Evolutionary conservation across 1,284 basidiomycete species (phyloP).

Genomic region (Pseudozyma thailandica): DNA sequence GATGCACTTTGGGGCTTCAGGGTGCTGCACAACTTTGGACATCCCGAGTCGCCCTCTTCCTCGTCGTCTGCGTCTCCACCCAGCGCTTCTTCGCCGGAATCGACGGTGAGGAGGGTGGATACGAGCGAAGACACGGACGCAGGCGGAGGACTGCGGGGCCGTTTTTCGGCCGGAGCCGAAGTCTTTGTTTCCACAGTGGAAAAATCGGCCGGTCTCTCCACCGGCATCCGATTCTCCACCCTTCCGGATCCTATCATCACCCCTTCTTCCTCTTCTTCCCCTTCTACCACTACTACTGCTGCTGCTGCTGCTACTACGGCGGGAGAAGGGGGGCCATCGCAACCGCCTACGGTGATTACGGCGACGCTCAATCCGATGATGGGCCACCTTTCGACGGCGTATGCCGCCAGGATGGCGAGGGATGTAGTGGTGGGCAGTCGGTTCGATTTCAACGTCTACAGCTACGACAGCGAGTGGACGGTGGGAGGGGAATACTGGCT

Average conservation of each 20-base stretch:
- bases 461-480: constrained; percentile 94
- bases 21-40: constrained; percentile 88
- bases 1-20: constrained; percentile 91
- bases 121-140: constrained; percentile 70
- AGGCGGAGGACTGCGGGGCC: constrained; percentile 82
- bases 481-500: constrained; percentile 72
- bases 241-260: constrained; percentile 75
- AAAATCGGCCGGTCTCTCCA: constrained; percentile 91
- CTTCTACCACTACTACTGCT: no score
- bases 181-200: constrained; percentile 93
- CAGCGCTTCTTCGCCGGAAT: no score
- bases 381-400: constrained; percentile 89
- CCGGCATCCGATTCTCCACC: constrained; percentile 90
- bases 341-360: constrained; percentile 88
- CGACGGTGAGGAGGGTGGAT: constrained; percentile 69
- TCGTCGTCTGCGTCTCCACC: neutral
- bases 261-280: neutral
- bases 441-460: constrained; percentile 96
- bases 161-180: constrained; percentile 91
- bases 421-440: constrained; percentile 89
- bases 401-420: constrained; percentile 84
- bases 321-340: constrained; percentile 66
- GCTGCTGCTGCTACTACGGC: no score
- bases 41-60: neutral
- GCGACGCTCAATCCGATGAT: constrained; percentile 96